Evolutionary conservation across 192 early-diverging fungal genomes (phyloP), one percentile per base, ranked within the genome.

Genomic region (Coemansia aciculifera): DNA sequence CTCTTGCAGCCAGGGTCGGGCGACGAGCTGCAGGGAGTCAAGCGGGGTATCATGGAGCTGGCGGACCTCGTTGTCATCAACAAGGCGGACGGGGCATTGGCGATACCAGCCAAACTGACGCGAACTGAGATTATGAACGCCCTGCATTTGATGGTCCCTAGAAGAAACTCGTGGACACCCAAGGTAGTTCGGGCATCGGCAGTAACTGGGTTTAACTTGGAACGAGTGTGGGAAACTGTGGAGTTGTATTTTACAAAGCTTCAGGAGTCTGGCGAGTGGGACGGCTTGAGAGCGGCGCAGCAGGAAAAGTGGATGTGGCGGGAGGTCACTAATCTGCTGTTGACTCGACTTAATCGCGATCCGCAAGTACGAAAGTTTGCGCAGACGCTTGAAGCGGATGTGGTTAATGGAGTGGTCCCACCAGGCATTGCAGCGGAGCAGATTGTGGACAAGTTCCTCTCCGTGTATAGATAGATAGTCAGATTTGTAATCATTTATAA

Each of bases 11-110:
- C 93, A 8, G 92, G 88, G 19, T 91, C 88, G 8, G 93, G 93
- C 49, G 93, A 95, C 77, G 93, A 95, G 71, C 83, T 95, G 54
- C 93, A 94, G 86, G 93, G 93, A 8, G 87, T 95, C 75, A 95
- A 95, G 81, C 90, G 91, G 66, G 93, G 93, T 2, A 94, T 95
- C 37, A 88, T 95, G 71, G 93, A 95, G 76, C 83, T 94, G 13
- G 87, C 91, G 5, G 92, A 95, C 73, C 68, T 95, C 29, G 84
- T 95, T 0, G 77, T 95, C 38, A 88, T 95, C 65, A 95, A 90
- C 76, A 95, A 95, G 70, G 81, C 88, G 0, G 93, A 95, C 66
- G 93, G 93, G 2, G 81, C 78, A 0, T 72, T 95, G 15, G 86
- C 81, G 12, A 67, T 77, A 27, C 70, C 90, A 9, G 92, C 91